phyloP scores from a whole-genome alignment of 2,329 filamentous ascomycete genomes.

The Aspergillus candidus region DNA sequence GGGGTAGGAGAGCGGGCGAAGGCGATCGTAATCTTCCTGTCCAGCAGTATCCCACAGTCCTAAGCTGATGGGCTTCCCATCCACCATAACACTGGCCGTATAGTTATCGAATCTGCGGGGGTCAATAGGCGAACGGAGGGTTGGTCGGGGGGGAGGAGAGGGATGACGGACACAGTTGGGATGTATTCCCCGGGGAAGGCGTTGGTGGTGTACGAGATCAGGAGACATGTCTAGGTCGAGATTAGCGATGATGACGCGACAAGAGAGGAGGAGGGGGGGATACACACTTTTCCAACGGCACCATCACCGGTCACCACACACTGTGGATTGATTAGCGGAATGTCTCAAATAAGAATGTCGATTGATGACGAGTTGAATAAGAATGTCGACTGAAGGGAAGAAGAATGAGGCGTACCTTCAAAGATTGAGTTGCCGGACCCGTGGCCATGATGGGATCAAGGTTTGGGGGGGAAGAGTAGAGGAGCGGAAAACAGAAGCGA shows the following conservation, averaged over 20 bases:
- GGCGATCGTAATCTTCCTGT: slow-evolving; percentile 95
- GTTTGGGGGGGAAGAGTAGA: slow-evolving; percentile 4
- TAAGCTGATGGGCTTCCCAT: slow-evolving; percentile 94
- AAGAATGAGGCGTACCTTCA: slow-evolving; percentile 61
- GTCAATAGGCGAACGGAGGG: slow-evolving; percentile 15
- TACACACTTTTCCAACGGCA: slow-evolving; percentile 91
- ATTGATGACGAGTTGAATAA: too few species aligned
- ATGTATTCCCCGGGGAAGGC: slow-evolving; percentile 99
- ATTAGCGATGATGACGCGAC: slow-evolving; percentile 2
- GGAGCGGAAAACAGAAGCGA: slow-evolving; percentile 4
- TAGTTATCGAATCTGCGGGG: slow-evolving; percentile 86
- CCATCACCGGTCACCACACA: slow-evolving; percentile 98
- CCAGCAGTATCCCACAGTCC: slow-evolving; percentile 98
- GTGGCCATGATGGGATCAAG: slow-evolving; percentile 56
- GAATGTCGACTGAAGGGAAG: too few species aligned
- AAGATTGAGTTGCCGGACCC: slow-evolving; percentile 76
- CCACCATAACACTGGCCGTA: slow-evolving; percentile 97
- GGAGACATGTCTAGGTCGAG: slow-evolving; percentile 74
- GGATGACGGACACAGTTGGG: slow-evolving; percentile 64
- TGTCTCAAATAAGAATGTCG: too few species aligned
- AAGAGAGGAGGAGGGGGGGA: slow-evolving; percentile 8
- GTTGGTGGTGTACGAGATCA: slow-evolving; percentile 99
- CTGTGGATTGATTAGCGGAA: slow-evolving; percentile 49
- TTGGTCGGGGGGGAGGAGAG: slow-evolving; percentile 9
- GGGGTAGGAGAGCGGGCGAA: slow-evolving; percentile 91